Percentiles rank a stretch among this genome's conserved stretches.
Evolutionary conservation across 179 eudicot species (phyloP).

Genomic region (Drosera spatulata): DNA sequence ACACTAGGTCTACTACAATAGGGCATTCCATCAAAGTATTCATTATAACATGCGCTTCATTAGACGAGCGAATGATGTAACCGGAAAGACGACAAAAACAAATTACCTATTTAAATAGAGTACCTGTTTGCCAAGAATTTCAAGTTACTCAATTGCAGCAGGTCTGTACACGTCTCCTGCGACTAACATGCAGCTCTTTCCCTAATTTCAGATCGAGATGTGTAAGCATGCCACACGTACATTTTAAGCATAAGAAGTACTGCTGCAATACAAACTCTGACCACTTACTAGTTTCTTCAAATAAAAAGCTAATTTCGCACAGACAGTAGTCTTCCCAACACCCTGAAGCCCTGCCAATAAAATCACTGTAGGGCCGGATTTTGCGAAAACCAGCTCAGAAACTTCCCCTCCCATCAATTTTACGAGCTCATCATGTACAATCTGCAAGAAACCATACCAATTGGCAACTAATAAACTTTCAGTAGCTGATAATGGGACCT

Average conservation of each 20-base stretch:
- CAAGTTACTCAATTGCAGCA: slow-evolving; percentile 97
- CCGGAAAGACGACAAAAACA: background rate
- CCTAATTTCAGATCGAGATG: slow-evolving; percentile 30
- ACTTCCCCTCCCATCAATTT: slow-evolving; percentile 97
- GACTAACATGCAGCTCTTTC: slow-evolving; percentile 94
- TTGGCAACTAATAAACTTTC: too few relatives aligned
- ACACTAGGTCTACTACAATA: too few relatives aligned
- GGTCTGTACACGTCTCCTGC: slow-evolving; percentile 99
- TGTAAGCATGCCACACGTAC: background rate
- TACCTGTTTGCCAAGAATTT: slow-evolving; percentile 85
- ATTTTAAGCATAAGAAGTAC: background rate
- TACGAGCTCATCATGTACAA: slow-evolving; percentile 84
- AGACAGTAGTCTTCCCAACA: slow-evolving; percentile 97
- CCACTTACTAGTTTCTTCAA: slow-evolving; percentile 74
- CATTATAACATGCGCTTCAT: background rate
- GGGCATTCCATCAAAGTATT: background rate
- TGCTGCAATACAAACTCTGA: background rate
- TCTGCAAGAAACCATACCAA: slow-evolving; percentile 27
- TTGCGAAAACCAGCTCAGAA: slow-evolving; percentile 79
- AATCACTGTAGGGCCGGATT: slow-evolving; percentile 83
- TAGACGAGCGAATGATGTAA: background rate
- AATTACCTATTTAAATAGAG: background rate
- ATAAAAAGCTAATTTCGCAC: slow-evolving; percentile 87
- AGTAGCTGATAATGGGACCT: too few relatives aligned
- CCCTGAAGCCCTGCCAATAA: slow-evolving; percentile 96